phyloP scores from a whole-genome alignment of 805 yeast species.

The Monosporozyma yasuniensis region DNA sequence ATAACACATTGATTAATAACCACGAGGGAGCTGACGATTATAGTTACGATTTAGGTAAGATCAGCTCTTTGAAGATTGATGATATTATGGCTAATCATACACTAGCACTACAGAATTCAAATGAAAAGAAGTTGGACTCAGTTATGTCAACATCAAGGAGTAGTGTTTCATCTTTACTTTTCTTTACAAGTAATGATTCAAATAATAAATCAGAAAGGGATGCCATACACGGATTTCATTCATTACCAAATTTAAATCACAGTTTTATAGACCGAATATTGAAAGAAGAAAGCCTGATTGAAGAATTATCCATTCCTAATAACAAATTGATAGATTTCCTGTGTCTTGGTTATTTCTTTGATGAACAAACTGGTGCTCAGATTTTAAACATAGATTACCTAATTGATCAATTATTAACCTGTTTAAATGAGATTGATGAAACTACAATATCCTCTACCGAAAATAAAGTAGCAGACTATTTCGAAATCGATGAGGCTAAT shows the following conservation, averaged over 20 bases:
- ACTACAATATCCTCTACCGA: neutral
- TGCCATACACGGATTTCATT: neutral
- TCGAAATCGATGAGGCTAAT: neutral
- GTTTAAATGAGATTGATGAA: slow-evolving; percentile 18
- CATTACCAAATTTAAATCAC: neutral
- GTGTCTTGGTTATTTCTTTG: slow-evolving; percentile 36
- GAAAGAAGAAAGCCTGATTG: slow-evolving; percentile 33
- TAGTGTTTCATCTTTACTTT: slow-evolving; percentile 3
- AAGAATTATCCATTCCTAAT: slow-evolving; percentile 32
- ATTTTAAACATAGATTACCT: slow-evolving; percentile 26
- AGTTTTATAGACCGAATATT: slow-evolving; percentile 31
- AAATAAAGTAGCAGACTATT: neutral
- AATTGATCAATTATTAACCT: slow-evolving; percentile 21
- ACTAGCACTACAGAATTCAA: neutral
- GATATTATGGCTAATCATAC: neutral
- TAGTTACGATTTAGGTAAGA: slow-evolving; percentile 1
- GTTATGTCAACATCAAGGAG: neutral
- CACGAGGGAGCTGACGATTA: neutral
- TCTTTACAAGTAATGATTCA: neutral
- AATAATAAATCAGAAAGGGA: neutral
- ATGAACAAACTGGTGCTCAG: slow-evolving; percentile 9
- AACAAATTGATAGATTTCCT: slow-evolving; percentile 39
- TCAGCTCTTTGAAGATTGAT: neutral
- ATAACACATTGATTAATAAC: neutral
- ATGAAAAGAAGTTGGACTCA: neutral